phyloP scores from a whole-genome alignment of 1,139 yeast species.

The Suhomyces bribrorum region DNA sequence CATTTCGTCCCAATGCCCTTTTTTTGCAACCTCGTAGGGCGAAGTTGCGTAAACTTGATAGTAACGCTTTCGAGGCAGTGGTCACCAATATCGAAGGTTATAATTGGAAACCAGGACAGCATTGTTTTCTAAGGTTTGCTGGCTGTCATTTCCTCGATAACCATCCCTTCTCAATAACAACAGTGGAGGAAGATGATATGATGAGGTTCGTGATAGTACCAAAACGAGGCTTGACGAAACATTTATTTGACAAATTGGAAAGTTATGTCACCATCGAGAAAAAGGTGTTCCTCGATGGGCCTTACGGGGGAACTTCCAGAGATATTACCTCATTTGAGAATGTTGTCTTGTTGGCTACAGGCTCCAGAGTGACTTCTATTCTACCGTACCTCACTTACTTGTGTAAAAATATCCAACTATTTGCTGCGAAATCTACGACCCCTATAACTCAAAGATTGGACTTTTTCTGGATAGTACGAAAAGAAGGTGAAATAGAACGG shows the following conservation, averaged over 20 bases:
- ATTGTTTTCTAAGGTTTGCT: slow-evolving; percentile 52
- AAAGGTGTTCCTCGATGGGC: slow-evolving; percentile 57
- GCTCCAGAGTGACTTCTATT: slow-evolving; percentile 59
- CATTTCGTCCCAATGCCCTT: slow-evolving; percentile 44
- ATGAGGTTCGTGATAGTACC: slow-evolving; percentile 55
- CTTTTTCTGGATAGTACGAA: slow-evolving; percentile 53
- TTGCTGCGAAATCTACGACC: slow-evolving; percentile 13
- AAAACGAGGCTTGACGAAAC: slow-evolving; percentile 51
- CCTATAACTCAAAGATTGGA: slow-evolving; percentile 32
- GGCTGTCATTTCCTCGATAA: slow-evolving; percentile 51
- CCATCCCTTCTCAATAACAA: slow-evolving; percentile 64
- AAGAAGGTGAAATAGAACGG: slow-evolving; percentile 44
- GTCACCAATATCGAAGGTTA: slow-evolving; percentile 41
- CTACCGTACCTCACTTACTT: slow-evolving; percentile 46
- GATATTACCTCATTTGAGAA: slow-evolving; percentile 52
- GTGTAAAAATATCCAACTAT: slow-evolving; percentile 18
- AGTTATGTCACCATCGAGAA: slow-evolving; percentile 23
- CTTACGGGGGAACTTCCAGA: slow-evolving; percentile 62
- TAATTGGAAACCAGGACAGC: slow-evolving; percentile 63
- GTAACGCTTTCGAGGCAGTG: slow-evolving; percentile 42
- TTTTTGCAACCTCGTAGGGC: slow-evolving; percentile 51
- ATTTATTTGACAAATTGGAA: slow-evolving; percentile 31
- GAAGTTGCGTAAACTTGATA: slow-evolving; percentile 30
- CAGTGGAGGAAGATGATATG: slow-evolving; percentile 32
- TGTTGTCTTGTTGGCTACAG: slow-evolving; percentile 45